Evolutionary conservation across 805 yeast genomes (phyloP).

Genomic region (Clavispora fructus): DNA sequence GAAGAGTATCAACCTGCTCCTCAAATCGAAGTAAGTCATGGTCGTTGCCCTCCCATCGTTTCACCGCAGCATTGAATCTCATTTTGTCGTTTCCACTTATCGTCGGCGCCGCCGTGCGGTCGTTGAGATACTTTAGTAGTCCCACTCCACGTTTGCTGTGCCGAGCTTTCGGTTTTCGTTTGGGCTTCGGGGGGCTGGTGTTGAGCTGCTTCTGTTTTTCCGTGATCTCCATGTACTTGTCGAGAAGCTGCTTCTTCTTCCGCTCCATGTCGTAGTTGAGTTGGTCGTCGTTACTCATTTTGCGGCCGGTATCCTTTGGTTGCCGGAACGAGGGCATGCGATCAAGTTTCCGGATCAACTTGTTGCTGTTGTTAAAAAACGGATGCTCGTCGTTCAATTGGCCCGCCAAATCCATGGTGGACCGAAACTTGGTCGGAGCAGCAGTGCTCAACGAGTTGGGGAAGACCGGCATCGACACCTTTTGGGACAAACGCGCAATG

Average conservation of each 20-base stretch:
- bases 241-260: constrained; percentile 25
- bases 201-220: constrained; percentile 16
- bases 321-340: constrained; percentile 35
- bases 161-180: neutral
- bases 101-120: constrained; percentile 12
- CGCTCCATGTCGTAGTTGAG: constrained; percentile 15
- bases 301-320: constrained; percentile 15
- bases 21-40: constrained; percentile 52
- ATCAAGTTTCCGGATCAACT: constrained; percentile 32
- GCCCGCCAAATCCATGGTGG: constrained; percentile 27
- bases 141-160: constrained; percentile 17
- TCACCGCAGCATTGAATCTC: constrained; percentile 48
- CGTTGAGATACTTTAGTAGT: constrained; percentile 25
- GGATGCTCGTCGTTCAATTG: constrained; percentile 18
- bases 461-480: constrained; percentile 20
- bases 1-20: constrained; percentile 4
- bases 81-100: constrained; percentile 28
- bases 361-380: constrained; percentile 28
- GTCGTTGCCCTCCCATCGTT: constrained; percentile 65
- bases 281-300: constrained; percentile 4
- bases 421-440: constrained; percentile 24
- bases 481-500: constrained; percentile 5
- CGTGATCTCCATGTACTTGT: constrained; percentile 27
- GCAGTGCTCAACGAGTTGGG: constrained; percentile 9
- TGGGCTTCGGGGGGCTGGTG: constrained; percentile 10